These are phyloP conservation scores for Biscogniauxia mediterranea DNA, from an alignment of 2,329 filamentous ascomycete genomes.

Conservation along the genomic window DNA sequence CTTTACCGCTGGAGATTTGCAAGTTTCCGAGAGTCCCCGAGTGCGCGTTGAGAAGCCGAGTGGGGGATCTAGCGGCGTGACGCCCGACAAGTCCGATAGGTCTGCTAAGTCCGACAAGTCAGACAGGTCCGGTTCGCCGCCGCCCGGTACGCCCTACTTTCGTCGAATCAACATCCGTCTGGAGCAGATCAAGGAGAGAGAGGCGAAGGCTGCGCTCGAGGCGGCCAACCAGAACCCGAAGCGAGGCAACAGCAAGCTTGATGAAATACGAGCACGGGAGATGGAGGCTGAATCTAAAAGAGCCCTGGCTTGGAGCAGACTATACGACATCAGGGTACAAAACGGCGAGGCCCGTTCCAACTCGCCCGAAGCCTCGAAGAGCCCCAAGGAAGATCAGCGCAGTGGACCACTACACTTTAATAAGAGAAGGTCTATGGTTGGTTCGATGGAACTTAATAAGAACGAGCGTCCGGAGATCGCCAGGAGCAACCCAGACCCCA, in stretches of 20 bases:
- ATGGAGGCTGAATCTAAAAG: constrained; percentile 44
- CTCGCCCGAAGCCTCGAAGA: constrained; percentile 40
- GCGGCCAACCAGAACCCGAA: constrained; percentile 8
- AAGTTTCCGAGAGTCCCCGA: constrained; percentile 56
- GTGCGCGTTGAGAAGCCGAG: constrained; percentile 40
- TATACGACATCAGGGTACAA: constrained; percentile 52
- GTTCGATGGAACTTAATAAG: constrained; percentile 4
- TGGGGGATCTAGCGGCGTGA: constrained; percentile 8
- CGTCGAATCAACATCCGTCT: constrained; percentile 36
- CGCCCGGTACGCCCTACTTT: constrained; percentile 15
- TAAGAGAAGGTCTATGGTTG: constrained; percentile 4
- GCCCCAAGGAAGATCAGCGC: constrained; percentile 25
- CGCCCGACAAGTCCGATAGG: constrained; percentile 2
- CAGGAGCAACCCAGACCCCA: constrained; percentile 3
- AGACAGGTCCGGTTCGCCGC: constrained; percentile 7
- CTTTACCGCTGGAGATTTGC: constrained; percentile 55
- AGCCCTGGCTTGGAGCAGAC: constrained; percentile 46
- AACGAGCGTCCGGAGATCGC: neutral
- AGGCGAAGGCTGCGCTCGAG: constrained; percentile 28
- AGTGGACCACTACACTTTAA: constrained; percentile 6
- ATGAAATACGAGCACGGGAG: constrained; percentile 48
- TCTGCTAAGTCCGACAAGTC: constrained; percentile 2
- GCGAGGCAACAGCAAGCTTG: constrained; percentile 43
- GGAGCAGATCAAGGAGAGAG: constrained; percentile 36
- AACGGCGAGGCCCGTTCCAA: constrained; percentile 43